phyloP scores from a whole-genome alignment of 2,329 filamentous ascomycete genomes.

The Diaporthe sp. region DNA sequence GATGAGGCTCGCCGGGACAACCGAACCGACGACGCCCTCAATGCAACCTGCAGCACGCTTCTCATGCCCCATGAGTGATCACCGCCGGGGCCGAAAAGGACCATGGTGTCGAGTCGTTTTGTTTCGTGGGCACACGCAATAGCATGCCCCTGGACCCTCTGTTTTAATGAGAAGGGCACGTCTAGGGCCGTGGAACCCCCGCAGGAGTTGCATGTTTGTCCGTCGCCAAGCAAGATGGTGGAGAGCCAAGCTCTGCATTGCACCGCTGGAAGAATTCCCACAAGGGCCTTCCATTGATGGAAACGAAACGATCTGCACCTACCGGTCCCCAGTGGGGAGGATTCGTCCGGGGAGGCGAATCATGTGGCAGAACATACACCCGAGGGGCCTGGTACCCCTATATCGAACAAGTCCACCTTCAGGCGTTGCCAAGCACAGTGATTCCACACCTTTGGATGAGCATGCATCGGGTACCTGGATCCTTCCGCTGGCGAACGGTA shows the following conservation, averaged over 20 bases:
- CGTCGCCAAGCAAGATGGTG: conserved; percentile 30
- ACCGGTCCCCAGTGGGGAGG: neutral
- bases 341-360: conserved; percentile 26
- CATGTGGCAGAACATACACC: conserved; percentile 3
- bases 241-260: conserved; percentile 31
- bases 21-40: conserved; percentile 6
- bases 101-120: neutral
- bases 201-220: conserved; percentile 21
- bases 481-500: conserved; percentile 1
- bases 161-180: conserved; percentile 18
- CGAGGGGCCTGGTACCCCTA: conserved; percentile 10
- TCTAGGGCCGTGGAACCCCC: neutral
- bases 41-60: neutral
- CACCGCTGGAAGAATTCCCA: conserved; percentile 24
- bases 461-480: conserved; percentile 19
- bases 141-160: conserved; percentile 25
- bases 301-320: conserved; percentile 23
- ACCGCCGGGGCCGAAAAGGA: neutral
- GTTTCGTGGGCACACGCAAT: conserved; percentile 20
- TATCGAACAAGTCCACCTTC: conserved; percentile 26
- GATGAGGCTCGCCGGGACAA: conserved; percentile 25
- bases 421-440: conserved; percentile 6
- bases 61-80: neutral
- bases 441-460: conserved; percentile 29
- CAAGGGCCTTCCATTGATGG: conserved; percentile 28